Percentiles rank a stretch among this genome's conserved stretches.
phyloP scores from a whole-genome alignment of 1,284 basidiomycete genomes.

The Irpex sp. region DNA sequence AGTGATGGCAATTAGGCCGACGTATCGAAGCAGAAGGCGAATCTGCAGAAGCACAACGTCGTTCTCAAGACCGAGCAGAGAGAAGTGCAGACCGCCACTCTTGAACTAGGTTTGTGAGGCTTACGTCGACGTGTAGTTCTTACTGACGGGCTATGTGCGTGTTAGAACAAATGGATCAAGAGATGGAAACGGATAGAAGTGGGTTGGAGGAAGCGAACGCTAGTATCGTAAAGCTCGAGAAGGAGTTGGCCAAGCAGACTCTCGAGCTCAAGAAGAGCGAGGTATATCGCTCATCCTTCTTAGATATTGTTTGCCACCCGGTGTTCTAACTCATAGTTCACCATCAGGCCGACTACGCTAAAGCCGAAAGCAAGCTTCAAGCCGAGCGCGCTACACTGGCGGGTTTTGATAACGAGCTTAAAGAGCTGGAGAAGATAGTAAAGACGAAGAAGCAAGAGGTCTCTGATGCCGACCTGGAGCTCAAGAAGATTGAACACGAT shows the following conservation, averaged over 20 bases:
- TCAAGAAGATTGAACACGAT: conserved; percentile 58
- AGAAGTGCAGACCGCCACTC: conserved; percentile 79
- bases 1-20: conserved; percentile 44
- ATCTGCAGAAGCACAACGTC: conserved; percentile 75
- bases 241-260: conserved; percentile 60
- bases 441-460: conserved; percentile 79
- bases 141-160: neutral
- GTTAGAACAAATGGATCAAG: conserved; percentile 78
- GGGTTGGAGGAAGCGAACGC: conserved; percentile 58
- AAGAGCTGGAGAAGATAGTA: conserved; percentile 75
- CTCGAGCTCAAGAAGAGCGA: conserved; percentile 48
- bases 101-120: conserved; percentile 73
- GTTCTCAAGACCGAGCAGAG: conserved; percentile 85
- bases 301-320: neutral
- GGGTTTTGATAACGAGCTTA: conserved; percentile 85
- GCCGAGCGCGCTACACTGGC: conserved; percentile 83
- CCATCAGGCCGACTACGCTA: conserved; percentile 31
- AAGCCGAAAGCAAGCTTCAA: conserved; percentile 69
- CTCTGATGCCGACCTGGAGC: conserved; percentile 62
- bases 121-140: neutral
- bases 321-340: neutral
- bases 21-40: conserved; percentile 78
- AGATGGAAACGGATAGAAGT: conserved; percentile 59
- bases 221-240: conserved; percentile 53
- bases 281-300: conserved; percentile 32